Percentiles rank a stretch among this genome's conserved stretches.
Evolutionary conservation across 2,329 filamentous ascomycete genomes (phyloP).

Genomic region (Pyrenophora teres): DNA sequence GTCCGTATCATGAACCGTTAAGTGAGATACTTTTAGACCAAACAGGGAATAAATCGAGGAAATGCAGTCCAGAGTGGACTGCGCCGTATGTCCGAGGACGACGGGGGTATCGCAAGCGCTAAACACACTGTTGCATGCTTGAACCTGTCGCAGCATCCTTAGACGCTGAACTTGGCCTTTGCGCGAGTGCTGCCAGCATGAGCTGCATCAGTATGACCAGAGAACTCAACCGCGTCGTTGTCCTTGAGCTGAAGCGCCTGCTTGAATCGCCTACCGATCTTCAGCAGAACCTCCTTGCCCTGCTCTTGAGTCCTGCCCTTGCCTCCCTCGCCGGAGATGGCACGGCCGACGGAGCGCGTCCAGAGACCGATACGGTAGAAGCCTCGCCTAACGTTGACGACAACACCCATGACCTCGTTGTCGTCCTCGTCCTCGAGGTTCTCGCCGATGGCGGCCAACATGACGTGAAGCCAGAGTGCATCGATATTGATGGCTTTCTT

Average conservation of each 20-base stretch:
- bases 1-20: conserved; percentile 36
- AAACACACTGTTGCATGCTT: conserved; percentile 6
- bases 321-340: conserved; percentile 73
- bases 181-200: conserved; percentile 92
- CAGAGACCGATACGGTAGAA: conserved; percentile 98
- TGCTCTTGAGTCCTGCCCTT: conserved; percentile 81
- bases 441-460: conserved; percentile 96
- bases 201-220: conserved; percentile 92
- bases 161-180: conserved; percentile 91
- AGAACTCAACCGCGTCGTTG: conserved; percentile 86
- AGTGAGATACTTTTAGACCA: conserved; percentile 34
- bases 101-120: conserved; percentile 6
- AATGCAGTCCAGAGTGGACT: conserved; percentile 17
- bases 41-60: conserved; percentile 29
- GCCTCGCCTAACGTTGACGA: conserved; percentile 97
- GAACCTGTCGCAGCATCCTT: conserved; percentile 38
- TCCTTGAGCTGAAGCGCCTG: conserved; percentile 80
- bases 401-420: conserved; percentile 98
- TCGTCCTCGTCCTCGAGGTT: conserved; percentile 94
- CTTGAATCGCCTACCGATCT: conserved; percentile 91
- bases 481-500: conserved; percentile 92
- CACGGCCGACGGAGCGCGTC: conserved; percentile 92
- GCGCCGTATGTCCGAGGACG: conserved; percentile 14
- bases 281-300: conserved; percentile 80
- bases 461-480: conserved; percentile 93